phyloP scores from a whole-genome alignment of 352 stramenopile species.

The Globisporangium emineosum region DNA sequence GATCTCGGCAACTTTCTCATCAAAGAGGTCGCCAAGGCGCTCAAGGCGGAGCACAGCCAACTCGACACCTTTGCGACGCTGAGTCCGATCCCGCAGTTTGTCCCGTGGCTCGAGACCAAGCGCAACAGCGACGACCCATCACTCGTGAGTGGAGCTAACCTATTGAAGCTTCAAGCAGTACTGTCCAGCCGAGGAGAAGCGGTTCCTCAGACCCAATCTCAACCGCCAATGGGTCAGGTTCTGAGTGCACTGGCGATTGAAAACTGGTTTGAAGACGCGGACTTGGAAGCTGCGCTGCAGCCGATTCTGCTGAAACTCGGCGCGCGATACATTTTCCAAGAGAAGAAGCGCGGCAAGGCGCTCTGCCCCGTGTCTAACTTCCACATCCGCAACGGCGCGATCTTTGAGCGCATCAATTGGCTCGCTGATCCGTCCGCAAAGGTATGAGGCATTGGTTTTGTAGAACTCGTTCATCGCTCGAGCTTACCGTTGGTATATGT shows the following conservation, averaged over 20 bases:
- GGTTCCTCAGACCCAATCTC: neutral
- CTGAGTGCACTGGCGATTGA: slow-evolving; percentile 40
- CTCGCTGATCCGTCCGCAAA: slow-evolving; percentile 73
- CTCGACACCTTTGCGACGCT: slow-evolving; percentile 92
- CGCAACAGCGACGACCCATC: slow-evolving; percentile 28
- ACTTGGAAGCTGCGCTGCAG: slow-evolving; percentile 41
- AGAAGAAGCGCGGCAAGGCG: slow-evolving; percentile 83
- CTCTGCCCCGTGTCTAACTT: slow-evolving; percentile 85
- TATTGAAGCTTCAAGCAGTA: slow-evolving; percentile 27
- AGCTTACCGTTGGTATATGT: neutral
- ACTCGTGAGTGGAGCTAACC: slow-evolving; percentile 32
- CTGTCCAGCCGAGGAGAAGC: slow-evolving; percentile 4
- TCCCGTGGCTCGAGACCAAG: slow-evolving; percentile 90
- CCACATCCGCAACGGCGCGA: slow-evolving; percentile 81
- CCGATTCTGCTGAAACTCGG: slow-evolving; percentile 68
- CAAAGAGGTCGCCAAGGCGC: slow-evolving; percentile 90
- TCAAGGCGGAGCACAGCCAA: slow-evolving; percentile 65
- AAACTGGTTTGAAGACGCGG: slow-evolving; percentile 45
- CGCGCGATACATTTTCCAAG: slow-evolving; percentile 65
- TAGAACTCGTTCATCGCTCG: no score
- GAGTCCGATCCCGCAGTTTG: slow-evolving; percentile 92
- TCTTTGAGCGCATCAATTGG: slow-evolving; percentile 87
- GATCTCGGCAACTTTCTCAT: slow-evolving; percentile 96
- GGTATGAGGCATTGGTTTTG: slow-evolving; percentile 23
- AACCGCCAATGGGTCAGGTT: slow-evolving; percentile 29